Conservation (phyloP, 225 moss, liverwort and hornwort species). For the Polytrichum formosum region DNA sequence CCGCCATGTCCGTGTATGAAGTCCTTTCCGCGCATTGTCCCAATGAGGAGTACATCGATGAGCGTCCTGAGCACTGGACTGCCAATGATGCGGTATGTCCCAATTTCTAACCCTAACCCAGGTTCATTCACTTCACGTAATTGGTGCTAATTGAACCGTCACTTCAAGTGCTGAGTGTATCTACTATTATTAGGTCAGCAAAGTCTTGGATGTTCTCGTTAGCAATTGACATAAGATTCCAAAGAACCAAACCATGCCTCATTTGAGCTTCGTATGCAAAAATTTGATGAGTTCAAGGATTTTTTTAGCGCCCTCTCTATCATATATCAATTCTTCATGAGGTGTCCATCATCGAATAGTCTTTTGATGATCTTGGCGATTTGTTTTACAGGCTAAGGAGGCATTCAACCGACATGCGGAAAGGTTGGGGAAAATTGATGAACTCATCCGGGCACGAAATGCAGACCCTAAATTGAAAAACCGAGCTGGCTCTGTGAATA, state of each 20-base stretch:
- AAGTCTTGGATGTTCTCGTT: too few relatives aligned
- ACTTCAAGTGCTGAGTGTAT: too few relatives aligned
- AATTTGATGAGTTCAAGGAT: background rate
- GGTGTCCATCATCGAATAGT: background rate
- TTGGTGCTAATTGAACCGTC: too few relatives aligned
- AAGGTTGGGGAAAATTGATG: constrained; percentile 2
- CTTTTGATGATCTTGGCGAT: background rate
- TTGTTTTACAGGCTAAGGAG: constrained; percentile 1
- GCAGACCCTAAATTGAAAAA: constrained; percentile 19
- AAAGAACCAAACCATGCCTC: too few relatives aligned
- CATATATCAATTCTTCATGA: background rate
- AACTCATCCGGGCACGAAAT: constrained; percentile 26
- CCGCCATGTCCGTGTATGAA: constrained; percentile 51
- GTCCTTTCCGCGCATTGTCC: constrained; percentile 52
- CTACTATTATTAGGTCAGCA: too few relatives aligned
- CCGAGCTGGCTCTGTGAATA: constrained; percentile 20
- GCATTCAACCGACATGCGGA: constrained; percentile 20
- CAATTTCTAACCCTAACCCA: background rate
- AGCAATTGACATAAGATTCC: too few relatives aligned
- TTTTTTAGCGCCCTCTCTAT: background rate
- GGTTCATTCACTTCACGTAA: background rate
- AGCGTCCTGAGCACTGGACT: constrained; percentile 24
- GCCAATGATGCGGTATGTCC: constrained; percentile 17
- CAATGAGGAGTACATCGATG: constrained; percentile 47
- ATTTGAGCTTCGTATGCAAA: too few relatives aligned